Conservation (phyloP, 2,329 filamentous ascomycete species). For the Fusarium subglutinans region DNA sequence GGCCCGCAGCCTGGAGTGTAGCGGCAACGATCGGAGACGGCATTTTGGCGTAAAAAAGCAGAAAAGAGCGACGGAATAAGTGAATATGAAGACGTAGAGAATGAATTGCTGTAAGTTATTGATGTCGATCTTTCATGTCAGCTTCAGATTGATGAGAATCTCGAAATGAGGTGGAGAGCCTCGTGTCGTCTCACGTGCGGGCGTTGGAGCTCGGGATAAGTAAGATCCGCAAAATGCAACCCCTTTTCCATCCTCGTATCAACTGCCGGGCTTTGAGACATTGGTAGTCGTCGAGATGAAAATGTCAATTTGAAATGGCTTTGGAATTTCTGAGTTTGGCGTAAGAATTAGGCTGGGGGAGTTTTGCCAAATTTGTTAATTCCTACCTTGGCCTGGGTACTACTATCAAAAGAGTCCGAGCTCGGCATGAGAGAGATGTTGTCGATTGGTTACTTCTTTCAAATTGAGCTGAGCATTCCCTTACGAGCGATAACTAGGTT, state of each 20-base stretch:
- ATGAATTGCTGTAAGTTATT: not conserved
- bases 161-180: constrained; percentile 19
- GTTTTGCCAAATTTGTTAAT: not conserved
- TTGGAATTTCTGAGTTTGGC: not conserved
- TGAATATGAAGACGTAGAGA: not conserved
- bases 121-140: not conserved
- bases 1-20: constrained; percentile 61
- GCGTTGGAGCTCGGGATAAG: constrained; percentile 19
- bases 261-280: not conserved
- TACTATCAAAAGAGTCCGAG: too few species aligned
- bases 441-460: too few species aligned
- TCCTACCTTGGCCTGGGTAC: not conserved
- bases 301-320: not conserved
- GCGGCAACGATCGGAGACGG: constrained; percentile 61
- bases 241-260: constrained; percentile 12
- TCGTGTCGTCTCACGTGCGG: constrained; percentile 13
- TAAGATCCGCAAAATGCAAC: constrained; percentile 18
- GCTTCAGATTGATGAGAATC: constrained; percentile 9
- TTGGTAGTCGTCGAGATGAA: fast-evolving
- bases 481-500: too few species aligned
- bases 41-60: constrained; percentile 44
- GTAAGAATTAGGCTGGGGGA: not conserved
- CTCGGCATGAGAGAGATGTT: too few species aligned
- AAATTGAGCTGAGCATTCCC: too few species aligned
- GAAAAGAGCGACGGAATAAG: not conserved